Evolutionary conservation across 495 filamentous ascomycete genomes (phyloP).

Genomic region (Aspergillus egyptiacus): DNA sequence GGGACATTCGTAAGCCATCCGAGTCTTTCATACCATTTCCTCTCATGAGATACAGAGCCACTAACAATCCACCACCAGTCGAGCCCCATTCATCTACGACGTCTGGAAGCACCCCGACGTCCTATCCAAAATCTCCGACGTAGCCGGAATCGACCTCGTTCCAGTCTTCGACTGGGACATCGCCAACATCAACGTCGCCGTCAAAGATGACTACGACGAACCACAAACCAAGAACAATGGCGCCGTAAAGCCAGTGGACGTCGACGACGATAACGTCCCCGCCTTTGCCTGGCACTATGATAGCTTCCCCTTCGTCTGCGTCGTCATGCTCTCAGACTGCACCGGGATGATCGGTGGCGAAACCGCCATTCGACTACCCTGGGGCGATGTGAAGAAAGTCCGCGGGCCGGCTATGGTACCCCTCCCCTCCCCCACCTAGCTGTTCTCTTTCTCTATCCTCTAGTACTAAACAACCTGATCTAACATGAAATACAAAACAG

Average conservation of each 20-base stretch:
- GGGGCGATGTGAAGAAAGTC: conserved; percentile 59
- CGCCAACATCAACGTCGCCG: conserved; percentile 63
- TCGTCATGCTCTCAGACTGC: conserved; percentile 69
- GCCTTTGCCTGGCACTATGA: conserved; percentile 69
- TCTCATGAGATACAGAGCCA: neutral
- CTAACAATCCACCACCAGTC: conserved; percentile 28
- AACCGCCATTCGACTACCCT: conserved; percentile 56
- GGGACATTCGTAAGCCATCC: conserved; percentile 49
- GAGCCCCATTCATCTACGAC: conserved; percentile 60
- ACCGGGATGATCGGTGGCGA: conserved; percentile 67
- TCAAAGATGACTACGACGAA: conserved; percentile 38
- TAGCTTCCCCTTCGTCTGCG: conserved; percentile 72
- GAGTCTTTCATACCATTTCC: neutral
- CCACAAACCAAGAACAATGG: conserved; percentile 23
- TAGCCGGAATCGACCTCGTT: conserved; percentile 66
- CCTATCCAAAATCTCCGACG: conserved; percentile 55
- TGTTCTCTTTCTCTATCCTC: neutral
- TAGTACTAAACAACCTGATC: neutral
- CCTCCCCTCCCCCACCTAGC: neutral
- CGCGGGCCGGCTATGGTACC: conserved; percentile 59
- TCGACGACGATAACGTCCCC: conserved; percentile 34
- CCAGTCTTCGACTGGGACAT: conserved; percentile 66
- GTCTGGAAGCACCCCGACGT: conserved; percentile 63
- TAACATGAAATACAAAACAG: conserved; percentile 29
- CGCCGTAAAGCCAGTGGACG: neutral